Conservation (phyloP, 495 filamentous ascomycete species). For the Aspergillus cristatus region DNA sequence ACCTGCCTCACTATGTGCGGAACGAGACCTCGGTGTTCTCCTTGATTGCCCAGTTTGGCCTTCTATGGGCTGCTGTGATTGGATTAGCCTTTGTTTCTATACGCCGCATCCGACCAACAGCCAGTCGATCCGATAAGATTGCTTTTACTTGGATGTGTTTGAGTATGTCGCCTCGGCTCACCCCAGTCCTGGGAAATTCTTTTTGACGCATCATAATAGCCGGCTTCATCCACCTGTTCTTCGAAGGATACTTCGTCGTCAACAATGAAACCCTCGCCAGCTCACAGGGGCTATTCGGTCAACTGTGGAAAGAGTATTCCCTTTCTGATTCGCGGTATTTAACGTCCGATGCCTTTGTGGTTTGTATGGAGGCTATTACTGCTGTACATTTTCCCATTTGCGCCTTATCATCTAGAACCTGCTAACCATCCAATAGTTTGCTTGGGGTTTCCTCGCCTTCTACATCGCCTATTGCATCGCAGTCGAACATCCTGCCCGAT, state of each 20-base stretch:
- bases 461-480: slow-evolving; percentile 49
- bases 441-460: slow-evolving; percentile 67
- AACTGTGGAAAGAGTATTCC: slow-evolving; percentile 79
- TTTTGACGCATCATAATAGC: slow-evolving; percentile 22
- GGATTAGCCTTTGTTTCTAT: background rate
- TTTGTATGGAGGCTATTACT: slow-evolving; percentile 71
- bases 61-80: slow-evolving; percentile 1
- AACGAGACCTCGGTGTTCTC: slow-evolving; percentile 2
- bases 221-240: slow-evolving; percentile 57
- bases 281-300: slow-evolving; percentile 47
- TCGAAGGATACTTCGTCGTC: slow-evolving; percentile 64
- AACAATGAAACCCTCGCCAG: slow-evolving; percentile 42
- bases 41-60: slow-evolving; percentile 3
- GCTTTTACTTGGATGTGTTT: slow-evolving; percentile 9
- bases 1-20: background rate
- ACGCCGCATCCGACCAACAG: slow-evolving; percentile 3
- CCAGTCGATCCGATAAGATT: slow-evolving; percentile 2
- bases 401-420: background rate
- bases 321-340: slow-evolving; percentile 71
- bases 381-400: slow-evolving; percentile 36
- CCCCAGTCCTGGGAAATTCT: background rate
- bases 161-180: slow-evolving; percentile 2
- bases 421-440: background rate
- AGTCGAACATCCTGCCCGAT: slow-evolving; percentile 44
- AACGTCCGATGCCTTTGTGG: slow-evolving; percentile 59